Base-by-base conservation (phyloP, 345 rosid species). In the Citrus medica region DNA sequence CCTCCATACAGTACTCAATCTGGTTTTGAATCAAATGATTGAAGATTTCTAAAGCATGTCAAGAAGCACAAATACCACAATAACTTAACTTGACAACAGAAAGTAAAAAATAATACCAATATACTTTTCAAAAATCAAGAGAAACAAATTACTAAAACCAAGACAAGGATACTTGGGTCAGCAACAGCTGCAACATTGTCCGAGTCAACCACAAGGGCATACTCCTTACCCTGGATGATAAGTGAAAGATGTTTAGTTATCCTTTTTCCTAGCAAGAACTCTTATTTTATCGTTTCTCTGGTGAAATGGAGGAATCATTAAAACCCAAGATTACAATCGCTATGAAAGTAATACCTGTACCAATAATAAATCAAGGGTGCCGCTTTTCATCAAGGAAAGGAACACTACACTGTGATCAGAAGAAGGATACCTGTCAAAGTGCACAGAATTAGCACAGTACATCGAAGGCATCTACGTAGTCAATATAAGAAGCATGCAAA, bases 211-310 rank as follows among this genome's bases (percentile, higher is more conserved):
- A 86, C 79, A 73, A 84, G 86, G 19, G 68, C 85, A 68, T 86
- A 90, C 85, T 90, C 90, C 88, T 84, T 87, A 72, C 90, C 93
- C 93, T 90, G 89, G 38, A 85, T 77, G 84, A 66, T 32, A 84
- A 73, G 59, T 30, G 8, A 27, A 67, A 76, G 30, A 74, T 7
- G 22, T 42, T 75, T n/a, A 35, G 33, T 24, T n/a, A 74, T 46
- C 9, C 25, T 22, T 63, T 40, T 6, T 25, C 56, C 42, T 30
- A 22, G n/a, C 59, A 63, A 28, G 67, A 40, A 30, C 69, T 65
- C 46, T 55, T 25, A 46, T 33, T 67, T 40, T 33, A 24, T 38
- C 46, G 22, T 32, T 46, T 16, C 28, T 5, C 66, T 16, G 55
- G 55, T 51, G 22, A 46, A 24, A 32, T n/a, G n/a, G 46, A 51